Base-by-base conservation (phyloP, 2,329 filamentous ascomycete species). In the Bipolaris oryzae region DNA sequence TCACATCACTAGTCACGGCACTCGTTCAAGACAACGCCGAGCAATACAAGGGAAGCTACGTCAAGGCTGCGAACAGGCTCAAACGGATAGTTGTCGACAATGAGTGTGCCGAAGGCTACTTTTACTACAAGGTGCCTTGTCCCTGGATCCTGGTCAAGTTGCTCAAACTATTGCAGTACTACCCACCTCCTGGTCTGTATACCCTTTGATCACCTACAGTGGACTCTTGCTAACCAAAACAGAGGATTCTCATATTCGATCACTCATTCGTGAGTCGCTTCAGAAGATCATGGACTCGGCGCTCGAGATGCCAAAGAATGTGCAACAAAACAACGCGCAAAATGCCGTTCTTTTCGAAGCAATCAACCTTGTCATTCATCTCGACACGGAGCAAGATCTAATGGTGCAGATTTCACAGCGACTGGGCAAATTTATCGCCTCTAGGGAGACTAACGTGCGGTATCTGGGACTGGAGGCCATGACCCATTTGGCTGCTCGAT, bases 41-140 rank as follows among this genome's bases (percentile, higher is more conserved):
- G 1, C 89, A 92, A 71, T 99, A 97, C 82, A 94, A 90, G 76
- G 93, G 92, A 39, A 91, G 91, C 69, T 98, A 97, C 74, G 88
- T 92, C 62, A 99, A 98, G 79, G 94, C 94, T 31, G 94, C 94
- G 0, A 90, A 91, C 60, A 84, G 92, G 54, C 77, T 99, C 68
- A 96, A 96, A 80, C 89, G 91, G 64, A 90, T 98, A 64, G 84
- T 97, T 15, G 88, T 98, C 23, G 94, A 98, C 66, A 89, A 89
- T 62, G 94, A 99, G 67, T 95, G 91, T 70, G 86, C 91, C 0
- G 85, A 87, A 53, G 95, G 98, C 74, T 99, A 99, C 74, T 85
- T 97, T 23, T 99, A 99, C 80, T 99, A 99, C 82, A 97, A 97
- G 72, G 95, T 99, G n/a, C 95, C 95, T 1, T 99, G 95, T 73